Evolutionary conservation across 2,329 filamentous ascomycete species (phyloP), one percentile per base, ranked within the genome.

Genomic region (Akanthomyces lecanii): DNA sequence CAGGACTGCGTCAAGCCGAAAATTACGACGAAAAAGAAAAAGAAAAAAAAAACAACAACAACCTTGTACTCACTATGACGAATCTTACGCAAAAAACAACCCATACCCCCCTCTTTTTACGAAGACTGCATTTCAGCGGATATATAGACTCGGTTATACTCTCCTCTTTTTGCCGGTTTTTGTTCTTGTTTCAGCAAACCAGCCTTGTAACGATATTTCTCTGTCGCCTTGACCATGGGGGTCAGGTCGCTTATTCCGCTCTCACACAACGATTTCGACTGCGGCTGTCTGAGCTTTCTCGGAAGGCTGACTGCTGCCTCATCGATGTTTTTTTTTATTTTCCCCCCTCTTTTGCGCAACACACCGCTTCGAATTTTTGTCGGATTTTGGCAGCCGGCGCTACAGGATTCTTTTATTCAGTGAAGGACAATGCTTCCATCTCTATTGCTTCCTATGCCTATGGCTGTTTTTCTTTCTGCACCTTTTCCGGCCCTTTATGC

Each of bases 121-220:
- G 54, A 63, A 50, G 62, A 52, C 18, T 40, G 54, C 61, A 58
- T 52, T 51, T 58, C 42, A 63, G 51, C 54, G 58, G 56, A 40
- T 40, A 48, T 64, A 61, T 61, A 65, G 61, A 57, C 50, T 62
- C 36, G 50, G 52, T 55, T 61, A 47, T 42, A 56, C 52, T 62
- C 60, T 62, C 60, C 60, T 42, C 52, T 64, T 64, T 63, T 64
- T 36, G 48, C 53, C 36, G 54, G 23, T 23, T 38, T 59, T 36
- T 28, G n/a, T 38, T 42, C 28, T 40, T 55, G 36, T 33, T 57
- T 7, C 30, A 12, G 8, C n/a, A 21, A 44, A 23, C 28, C 40
- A 21, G 42, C 33, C 5, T 38, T 63, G 54, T 52, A 36, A 51
- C 38, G 36, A 61, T 51, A 38, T 54, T 58, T 48, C 51, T 58